Conservation (phyloP, 306 rosid genomes). For the Vicia faba region DNA sequence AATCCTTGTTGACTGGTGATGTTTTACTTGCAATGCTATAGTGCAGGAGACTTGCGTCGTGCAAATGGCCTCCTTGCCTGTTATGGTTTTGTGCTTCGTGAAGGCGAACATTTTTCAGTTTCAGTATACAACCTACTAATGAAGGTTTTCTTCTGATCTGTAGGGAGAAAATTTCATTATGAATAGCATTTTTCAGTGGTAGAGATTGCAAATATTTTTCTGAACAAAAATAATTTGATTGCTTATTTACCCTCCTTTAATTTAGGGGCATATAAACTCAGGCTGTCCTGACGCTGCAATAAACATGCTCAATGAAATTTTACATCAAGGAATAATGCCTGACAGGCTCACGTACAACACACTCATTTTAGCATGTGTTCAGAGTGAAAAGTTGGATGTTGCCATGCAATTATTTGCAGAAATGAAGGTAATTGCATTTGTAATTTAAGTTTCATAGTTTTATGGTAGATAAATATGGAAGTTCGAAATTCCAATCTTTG, state of each 20-base stretch:
- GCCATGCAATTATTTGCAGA: slow-evolving; percentile 70
- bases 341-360: slow-evolving; percentile 82
- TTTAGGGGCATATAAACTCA: slow-evolving; percentile 74
- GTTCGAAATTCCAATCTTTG: slow-evolving; percentile 33
- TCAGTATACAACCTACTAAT: slow-evolving; percentile 74
- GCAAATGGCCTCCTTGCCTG: slow-evolving; percentile 85
- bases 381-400: slow-evolving; percentile 60
- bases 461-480: slow-evolving; percentile 29
- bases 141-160: slow-evolving; percentile 61
- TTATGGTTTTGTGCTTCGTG: slow-evolving; percentile 71
- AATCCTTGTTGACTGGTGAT: slow-evolving; percentile 41
- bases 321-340: slow-evolving; percentile 62
- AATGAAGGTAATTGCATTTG: slow-evolving; percentile 73
- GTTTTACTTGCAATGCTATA: slow-evolving; percentile 55
- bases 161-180: slow-evolving; percentile 26
- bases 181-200: slow-evolving; percentile 8
- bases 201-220: slow-evolving; percentile 10
- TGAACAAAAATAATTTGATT: slow-evolving; percentile 9
- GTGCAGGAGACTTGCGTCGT: slow-evolving; percentile 91
- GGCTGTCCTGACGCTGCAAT: slow-evolving; percentile 67
- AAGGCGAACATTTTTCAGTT: slow-evolving; percentile 61
- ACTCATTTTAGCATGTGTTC: slow-evolving; percentile 69
- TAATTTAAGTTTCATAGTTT: slow-evolving; percentile 55
- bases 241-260: slow-evolving; percentile 14
- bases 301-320: slow-evolving; percentile 54